Base-by-base conservation (phyloP, 352 stramenopile species). In the Globisporangium cederbergense region DNA sequence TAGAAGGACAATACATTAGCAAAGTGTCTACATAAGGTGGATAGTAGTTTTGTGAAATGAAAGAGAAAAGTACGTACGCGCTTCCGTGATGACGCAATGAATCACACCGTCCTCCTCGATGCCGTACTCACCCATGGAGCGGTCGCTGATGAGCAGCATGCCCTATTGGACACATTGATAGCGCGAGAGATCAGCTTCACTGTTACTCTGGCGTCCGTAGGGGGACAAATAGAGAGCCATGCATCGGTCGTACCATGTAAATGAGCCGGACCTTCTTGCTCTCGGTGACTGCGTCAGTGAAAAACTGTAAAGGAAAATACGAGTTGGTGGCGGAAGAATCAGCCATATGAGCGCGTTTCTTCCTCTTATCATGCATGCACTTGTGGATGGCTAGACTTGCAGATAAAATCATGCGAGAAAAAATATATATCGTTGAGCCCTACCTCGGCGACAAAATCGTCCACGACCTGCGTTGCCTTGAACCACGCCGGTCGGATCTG, bases 71-170 rank as follows among this genome's bases (percentile, higher is more conserved):
- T 11, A 88, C 81, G 63, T 78, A 91, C 81, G 74, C 28, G 77
- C 75, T 59, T 90, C 76, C 0, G 81, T 91, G 70, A 93, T 76
- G 30, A 93, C 81, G 62, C 74, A 78, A 65, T 93, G 81, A 58
- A 93, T 88, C 18, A 93, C 82, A 6, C 82, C 79, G 54, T 85
- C 75, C 49, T 90, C 78, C 65, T 90, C 82, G 52, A 91, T 90
- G 47, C 82, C 77, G 55, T 89, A 93, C 59, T 90, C 81, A n/a
- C 82, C 81, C 79, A 93, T 89, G 0, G 72, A 77, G 13, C 79
- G 79, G 57, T 74, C 78, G 25, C 68, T 70, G 36, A 87, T 68
- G 18, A 93, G 68, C 54, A 93, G 68, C 82, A 93, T 90, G 2
- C 82, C 82, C 76, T 85, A 34, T 3, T n/a, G 32, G 32, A 36